Evolutionary conservation across 2,329 filamentous ascomycete genomes (phyloP), one percentile per base, ranked within the genome.

Genomic region (Rhynchosporium graminicola): DNA sequence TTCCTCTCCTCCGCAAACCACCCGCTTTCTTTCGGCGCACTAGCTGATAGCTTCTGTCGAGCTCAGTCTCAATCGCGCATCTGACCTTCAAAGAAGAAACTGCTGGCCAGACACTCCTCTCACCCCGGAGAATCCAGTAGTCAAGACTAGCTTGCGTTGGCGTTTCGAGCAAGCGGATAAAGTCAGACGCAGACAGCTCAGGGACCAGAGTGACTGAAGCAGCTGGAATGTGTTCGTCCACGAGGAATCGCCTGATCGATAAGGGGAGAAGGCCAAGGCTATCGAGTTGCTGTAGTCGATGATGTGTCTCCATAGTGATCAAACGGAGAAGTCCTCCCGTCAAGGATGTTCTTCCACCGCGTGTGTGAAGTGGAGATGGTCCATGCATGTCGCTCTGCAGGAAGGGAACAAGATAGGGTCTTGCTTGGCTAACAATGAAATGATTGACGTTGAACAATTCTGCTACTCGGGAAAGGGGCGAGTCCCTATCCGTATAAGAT

Each of bases 341-440:
- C 38, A 84, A 74, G 74, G 78, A 87, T 57, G 79, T 83, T 70
- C 82, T 83, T 77, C 78, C 83, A 75, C 78, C 85, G 71, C 79
- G 84, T 65, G 80, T 85, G 74, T 79, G 83, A 69, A 79, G 83
- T 73, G 81, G 83, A 69, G 85, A 84, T 0, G 90, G 88, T 4
- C 89, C 88, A 75, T 93, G 90, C 78, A 93, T 86, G 69, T 94
- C 90, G 51, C 88, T 89, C 65, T 89, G 87, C 4, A 96, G 80
- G 70, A 97, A 95, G 0, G 93, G 93, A 33, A 94, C 88, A 15
- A 97, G 81, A 75, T 96, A 97, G 0, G 94, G 94, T 3, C 93
- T 84, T 0, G 94, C 92, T 78, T 97, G 94, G 67, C 90, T 95
- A 68, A 98, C 87, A 67, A 98, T 92, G 77, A 96, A 97, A 78